A percentile compares a stretch with the other conserved stretches of the same genome.
These are phyloP conservation scores for Sporothrix pallida DNA, from an alignment of 2,329 filamentous ascomycete species.

Conservation along the genomic window DNA sequence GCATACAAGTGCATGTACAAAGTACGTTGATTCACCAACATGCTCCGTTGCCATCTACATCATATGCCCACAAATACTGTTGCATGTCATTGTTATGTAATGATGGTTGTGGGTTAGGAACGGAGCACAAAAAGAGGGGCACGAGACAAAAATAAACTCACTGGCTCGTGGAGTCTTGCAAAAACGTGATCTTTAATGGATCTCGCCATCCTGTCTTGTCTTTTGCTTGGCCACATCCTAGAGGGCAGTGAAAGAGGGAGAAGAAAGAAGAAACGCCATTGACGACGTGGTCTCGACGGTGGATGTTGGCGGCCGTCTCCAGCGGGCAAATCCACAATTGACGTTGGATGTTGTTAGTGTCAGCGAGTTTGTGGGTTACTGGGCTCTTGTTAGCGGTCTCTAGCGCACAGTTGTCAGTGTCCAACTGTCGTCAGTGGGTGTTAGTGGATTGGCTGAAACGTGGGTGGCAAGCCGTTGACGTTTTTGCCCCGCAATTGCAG, in stretches of 20 bases:
- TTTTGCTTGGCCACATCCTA: neutral
- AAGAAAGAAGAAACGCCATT: neutral
- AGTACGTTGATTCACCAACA: neutral
- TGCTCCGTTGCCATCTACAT: no score
- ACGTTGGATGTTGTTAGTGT: neutral
- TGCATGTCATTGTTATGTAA: slow-evolving; percentile 26
- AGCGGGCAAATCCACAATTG: neutral
- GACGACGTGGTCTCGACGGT: neutral
- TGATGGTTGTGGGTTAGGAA: neutral
- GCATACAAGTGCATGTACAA: neutral
- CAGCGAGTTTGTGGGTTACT: no score
- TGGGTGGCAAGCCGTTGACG: slow-evolving; percentile 21
- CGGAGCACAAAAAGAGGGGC: neutral
- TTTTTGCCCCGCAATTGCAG: neutral
- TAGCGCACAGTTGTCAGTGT: neutral
- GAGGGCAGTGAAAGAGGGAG: neutral
- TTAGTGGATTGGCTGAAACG: neutral
- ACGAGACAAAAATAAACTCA: neutral
- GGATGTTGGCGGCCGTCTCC: neutral
- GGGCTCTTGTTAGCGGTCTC: neutral
- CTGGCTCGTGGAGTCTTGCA: neutral
- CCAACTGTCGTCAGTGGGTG: neutral
- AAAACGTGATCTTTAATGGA: neutral
- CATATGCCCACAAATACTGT: neutral
- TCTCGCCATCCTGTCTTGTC: neutral